phyloP scores from a whole-genome alignment of 2,329 filamentous ascomycete genomes.

The Rutstroemia sp. region DNA sequence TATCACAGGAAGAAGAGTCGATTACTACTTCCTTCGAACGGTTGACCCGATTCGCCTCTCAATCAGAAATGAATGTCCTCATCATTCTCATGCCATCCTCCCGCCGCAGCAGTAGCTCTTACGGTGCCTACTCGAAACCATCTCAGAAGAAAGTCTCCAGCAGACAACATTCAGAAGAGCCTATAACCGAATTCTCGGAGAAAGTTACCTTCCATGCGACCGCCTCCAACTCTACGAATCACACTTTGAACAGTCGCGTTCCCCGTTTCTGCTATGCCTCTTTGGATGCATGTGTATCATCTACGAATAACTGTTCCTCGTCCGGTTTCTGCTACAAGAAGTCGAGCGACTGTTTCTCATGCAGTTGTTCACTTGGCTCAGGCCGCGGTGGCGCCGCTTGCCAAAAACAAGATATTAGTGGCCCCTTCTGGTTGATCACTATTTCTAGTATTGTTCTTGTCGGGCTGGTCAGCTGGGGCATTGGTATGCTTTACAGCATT shows the following conservation, averaged over 20 bases:
- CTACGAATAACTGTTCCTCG: slow-evolving; percentile 73
- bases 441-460: slow-evolving; percentile 67
- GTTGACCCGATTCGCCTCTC: slow-evolving; percentile 22
- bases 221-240: slow-evolving; percentile 13
- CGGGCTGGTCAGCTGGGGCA: slow-evolving; percentile 58
- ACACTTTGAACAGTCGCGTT: slow-evolving; percentile 1
- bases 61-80: slow-evolving; percentile 24
- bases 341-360: slow-evolving; percentile 62
- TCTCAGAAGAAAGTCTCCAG: slow-evolving; percentile 16
- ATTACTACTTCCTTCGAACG: slow-evolving; percentile 11
- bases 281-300: slow-evolving; percentile 57
- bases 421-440: slow-evolving; percentile 80
- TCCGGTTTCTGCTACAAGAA: slow-evolving; percentile 70
- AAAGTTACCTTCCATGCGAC: slow-evolving; percentile 4
- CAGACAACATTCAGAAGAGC: slow-evolving; percentile 24
- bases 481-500: slow-evolving; percentile 75
- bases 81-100: slow-evolving; percentile 26
- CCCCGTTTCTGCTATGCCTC: slow-evolving; percentile 66
- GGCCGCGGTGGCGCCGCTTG: slow-evolving; percentile 64
- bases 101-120: slow-evolving; percentile 16
- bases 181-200: slow-evolving; percentile 20
- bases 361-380: slow-evolving; percentile 49
- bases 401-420: slow-evolving; percentile 85
- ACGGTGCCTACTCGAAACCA: slow-evolving; percentile 25
- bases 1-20: background rate